Base-by-base conservation (phyloP, 495 filamentous ascomycete genomes). In the Daldinia grandis region DNA sequence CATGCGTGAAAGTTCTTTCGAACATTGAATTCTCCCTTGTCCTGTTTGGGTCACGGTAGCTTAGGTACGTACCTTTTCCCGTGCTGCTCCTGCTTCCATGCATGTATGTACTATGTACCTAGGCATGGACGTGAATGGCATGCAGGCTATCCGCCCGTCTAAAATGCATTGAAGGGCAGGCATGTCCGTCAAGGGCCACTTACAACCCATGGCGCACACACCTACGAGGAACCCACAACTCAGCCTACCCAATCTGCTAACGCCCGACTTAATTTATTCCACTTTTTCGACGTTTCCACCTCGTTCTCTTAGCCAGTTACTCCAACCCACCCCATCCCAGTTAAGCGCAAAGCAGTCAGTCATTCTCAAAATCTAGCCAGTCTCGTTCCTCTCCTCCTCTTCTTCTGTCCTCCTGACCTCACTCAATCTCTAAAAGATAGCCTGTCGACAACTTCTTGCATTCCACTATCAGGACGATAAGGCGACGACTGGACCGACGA, bases 211-310 rank as follows among this genome's bases (percentile, higher is more conserved):
- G 60, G 49, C 33, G 49, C 56, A 53, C 49, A 28, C 27, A 53
- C 49, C 24, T 24, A 58, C 38, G 0, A 47, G 42, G 9, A 44
- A 62, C 54, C 58, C 53, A 55, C 54, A 49, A 35, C 63, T 64
- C 63, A 64, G 59, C 64, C 69, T 61, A 28, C 64, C 63, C 60
- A 69, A 59, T 69, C 28, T 69, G 57, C 68, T 61, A 65, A 67
- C 68, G 64, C 59, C 69, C 69, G 59, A 67, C 55, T 61, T 42
- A 64, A 68, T 60, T 58, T 72, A 64, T 64, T 57, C 69, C 69
- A 68, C 64, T 68, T 72, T 72, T 72, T 68, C 58, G 49, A 66
- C 66, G 47, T 60, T 69, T 66, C 65, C 70, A 68, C 70, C 60
- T 62, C 62, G 58, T 73, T 73, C 69, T 68, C 65, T 55, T 40